Conservation (phyloP, 768 basidiomycete species). For the Rickenella mellea region DNA sequence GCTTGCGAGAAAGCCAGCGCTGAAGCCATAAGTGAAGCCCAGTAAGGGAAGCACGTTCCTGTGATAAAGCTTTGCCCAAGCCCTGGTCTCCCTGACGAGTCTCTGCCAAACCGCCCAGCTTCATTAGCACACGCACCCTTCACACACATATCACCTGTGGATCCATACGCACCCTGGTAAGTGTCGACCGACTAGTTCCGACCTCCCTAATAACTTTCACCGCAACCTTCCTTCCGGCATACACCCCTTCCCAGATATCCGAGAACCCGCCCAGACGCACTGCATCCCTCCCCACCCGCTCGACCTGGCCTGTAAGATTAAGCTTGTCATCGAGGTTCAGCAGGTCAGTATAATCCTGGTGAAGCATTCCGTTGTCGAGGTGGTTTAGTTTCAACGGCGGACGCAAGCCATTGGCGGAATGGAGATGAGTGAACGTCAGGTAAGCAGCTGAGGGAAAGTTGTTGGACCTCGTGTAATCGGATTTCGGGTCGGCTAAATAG, state of each 20-base stretch:
- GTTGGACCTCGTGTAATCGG: too few species aligned
- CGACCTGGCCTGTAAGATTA: neutral
- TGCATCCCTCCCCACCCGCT: neutral
- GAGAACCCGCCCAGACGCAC: neutral
- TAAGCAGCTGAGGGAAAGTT: too few species aligned
- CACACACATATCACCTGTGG: too few species aligned
- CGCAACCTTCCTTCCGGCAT: neutral
- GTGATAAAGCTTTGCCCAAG: slow-evolving; percentile 1
- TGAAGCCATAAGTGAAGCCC: neutral
- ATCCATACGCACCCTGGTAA: neutral
- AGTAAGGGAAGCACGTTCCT: neutral
- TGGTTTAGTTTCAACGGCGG: too few species aligned
- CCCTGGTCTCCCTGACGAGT: neutral
- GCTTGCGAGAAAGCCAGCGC: neutral
- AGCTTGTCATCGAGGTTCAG: neutral
- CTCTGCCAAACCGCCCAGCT: neutral
- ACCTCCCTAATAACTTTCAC: slow-evolving; percentile 1
- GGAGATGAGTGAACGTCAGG: too few species aligned
- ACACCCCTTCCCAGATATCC: neutral
- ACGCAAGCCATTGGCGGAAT: too few species aligned
- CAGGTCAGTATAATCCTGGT: too few species aligned
- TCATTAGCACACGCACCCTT: neutral
- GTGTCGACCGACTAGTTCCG: neutral
- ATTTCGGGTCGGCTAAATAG: too few species aligned
- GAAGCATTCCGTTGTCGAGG: too few species aligned